Base-by-base conservation (phyloP, 192 early-diverging fungal species). In the Podila epigama region DNA sequence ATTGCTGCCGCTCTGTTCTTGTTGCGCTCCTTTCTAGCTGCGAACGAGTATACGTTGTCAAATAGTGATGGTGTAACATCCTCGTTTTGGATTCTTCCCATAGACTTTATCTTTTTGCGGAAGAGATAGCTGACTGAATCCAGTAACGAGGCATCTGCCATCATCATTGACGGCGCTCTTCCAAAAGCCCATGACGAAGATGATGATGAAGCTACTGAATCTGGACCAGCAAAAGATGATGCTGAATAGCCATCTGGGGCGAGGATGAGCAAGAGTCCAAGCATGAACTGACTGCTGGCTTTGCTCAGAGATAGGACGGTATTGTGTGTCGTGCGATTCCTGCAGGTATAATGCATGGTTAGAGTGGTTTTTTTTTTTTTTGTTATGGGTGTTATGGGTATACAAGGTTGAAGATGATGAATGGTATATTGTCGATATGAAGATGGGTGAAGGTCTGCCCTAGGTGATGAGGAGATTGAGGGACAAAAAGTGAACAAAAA, bases 131-230 rank as follows among this genome's bases (percentile, higher is more conserved):
- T 66, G 39, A 73, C 20, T 4, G 70, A 66, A 5, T 73, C 70
- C 15, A 60, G 44, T 2, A 77, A 20, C 5, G 63, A 68, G 9
- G 52, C 72, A n/a, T 77, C 66, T 5, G 66, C 66, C 6, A 55
- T 35, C 22, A 37, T 52, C 16, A 60, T 63, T 13, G 29, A 58
- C 0, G 70, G 44, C 1, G 58, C 10, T 3, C 3, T 25, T 51
- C 35, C 36, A 5, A 29, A 25, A 29, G 52, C 15, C 54, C 59
- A 42, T 29, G 53, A 34, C 5, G 22, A 11, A 8, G 57, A 10
- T 5, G 54, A 48, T 41, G 9, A 39, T 5, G 18, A 48, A 22
- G 60, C n/a, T n/a, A n/a, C n/a, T n/a, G n/a, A n/a, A n/a, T n/a
- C n/a, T n/a, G n/a, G n/a, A n/a, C n/a, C n/a, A n/a, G n/a, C n/a